phyloP scores from a whole-genome alignment of 2,329 filamentous ascomycete species.

The Exophiala bonariae region DNA sequence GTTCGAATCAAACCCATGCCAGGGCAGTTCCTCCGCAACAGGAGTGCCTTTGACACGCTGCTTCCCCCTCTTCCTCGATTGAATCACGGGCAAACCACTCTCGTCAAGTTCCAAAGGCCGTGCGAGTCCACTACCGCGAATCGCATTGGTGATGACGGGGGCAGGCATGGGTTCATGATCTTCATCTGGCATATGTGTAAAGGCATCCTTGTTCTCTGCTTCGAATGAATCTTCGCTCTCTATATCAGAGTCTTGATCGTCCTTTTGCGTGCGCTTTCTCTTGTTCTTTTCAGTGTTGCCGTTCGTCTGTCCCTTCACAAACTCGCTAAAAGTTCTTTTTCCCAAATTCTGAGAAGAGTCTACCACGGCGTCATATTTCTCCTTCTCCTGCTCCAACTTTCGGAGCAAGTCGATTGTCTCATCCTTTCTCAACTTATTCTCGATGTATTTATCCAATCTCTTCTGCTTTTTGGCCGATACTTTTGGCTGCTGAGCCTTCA shows the following conservation, averaged over 20 bases:
- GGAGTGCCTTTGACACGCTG: constrained; percentile 32
- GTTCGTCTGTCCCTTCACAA: constrained; percentile 4
- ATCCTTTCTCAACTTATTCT: constrained; percentile 91
- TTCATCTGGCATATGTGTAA: constrained; percentile 51
- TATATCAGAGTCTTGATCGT: constrained; percentile 17
- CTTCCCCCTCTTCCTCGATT: constrained; percentile 70
- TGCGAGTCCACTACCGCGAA: constrained; percentile 75
- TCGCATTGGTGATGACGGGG: not conserved
- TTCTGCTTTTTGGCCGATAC: constrained; percentile 67
- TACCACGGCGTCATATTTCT: constrained; percentile 73
- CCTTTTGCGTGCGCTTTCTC: not conserved
- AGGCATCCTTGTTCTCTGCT: constrained; percentile 32
- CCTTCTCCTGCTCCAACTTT: constrained; percentile 74
- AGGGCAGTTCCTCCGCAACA: constrained; percentile 39
- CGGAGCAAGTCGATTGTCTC: constrained; percentile 82
- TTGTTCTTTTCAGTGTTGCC: not conserved
- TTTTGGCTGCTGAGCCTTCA: constrained; percentile 55
- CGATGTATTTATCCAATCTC: constrained; percentile 70
- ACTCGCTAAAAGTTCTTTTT: constrained; percentile 67
- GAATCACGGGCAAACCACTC: constrained; percentile 74
- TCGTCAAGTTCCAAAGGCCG: constrained; percentile 79
- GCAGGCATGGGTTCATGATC: constrained; percentile 5
- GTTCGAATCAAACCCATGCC: constrained; percentile 46
- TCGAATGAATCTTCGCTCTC: constrained; percentile 30
- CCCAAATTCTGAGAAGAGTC: constrained; percentile 77